Evolutionary conservation across 768 basidiomycete species (phyloP).

Genomic region (Leccinum ochraceum): DNA sequence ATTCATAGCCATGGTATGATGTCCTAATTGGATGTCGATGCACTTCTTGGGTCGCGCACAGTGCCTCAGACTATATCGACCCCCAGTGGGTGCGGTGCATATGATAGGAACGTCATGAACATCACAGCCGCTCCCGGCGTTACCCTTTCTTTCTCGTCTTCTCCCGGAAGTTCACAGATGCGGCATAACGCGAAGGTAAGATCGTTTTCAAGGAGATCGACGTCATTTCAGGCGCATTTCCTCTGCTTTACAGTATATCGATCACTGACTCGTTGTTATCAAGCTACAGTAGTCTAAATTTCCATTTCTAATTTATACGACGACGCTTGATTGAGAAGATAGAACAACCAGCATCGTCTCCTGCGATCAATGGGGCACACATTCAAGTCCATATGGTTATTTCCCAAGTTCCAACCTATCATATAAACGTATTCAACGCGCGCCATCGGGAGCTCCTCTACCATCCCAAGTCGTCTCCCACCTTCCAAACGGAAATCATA

Average conservation of each 20-base stretch:
- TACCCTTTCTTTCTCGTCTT: background rate
- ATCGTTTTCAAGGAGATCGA: background rate
- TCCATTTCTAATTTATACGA: too few relatives aligned
- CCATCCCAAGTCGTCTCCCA: too few relatives aligned
- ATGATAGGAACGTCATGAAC: background rate
- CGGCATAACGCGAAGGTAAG: background rate
- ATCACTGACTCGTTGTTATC: too few relatives aligned
- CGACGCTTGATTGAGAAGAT: background rate
- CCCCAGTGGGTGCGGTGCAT: background rate
- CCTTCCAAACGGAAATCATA: too few relatives aligned
- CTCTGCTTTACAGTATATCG: too few relatives aligned
- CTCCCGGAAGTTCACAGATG: background rate
- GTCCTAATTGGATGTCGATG: too few relatives aligned
- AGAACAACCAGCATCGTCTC: background rate
- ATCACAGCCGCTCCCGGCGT: background rate
- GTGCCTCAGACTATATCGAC: background rate
- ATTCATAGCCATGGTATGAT: too few relatives aligned
- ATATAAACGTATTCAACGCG: too few relatives aligned
- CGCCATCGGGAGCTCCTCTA: too few relatives aligned
- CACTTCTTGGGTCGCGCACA: too few relatives aligned
- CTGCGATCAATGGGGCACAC: background rate
- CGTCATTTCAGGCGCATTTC: too few relatives aligned
- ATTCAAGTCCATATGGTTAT: background rate
- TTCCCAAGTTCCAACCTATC: too few relatives aligned
- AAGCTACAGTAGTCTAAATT: background rate